phyloP scores from a whole-genome alignment of 805 yeast genomes.

The Suhomyces kilbournensis region DNA sequence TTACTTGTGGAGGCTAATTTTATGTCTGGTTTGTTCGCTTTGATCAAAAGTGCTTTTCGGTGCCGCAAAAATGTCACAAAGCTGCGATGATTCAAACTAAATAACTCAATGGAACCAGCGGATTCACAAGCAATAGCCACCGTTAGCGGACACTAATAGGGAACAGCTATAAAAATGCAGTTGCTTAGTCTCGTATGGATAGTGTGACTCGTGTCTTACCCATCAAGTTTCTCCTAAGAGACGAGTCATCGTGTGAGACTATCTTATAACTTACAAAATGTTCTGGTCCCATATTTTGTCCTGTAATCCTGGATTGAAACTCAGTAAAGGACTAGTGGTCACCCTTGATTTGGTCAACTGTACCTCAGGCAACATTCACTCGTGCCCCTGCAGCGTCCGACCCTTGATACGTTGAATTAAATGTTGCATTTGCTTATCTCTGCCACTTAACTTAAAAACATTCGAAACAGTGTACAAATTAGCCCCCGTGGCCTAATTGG shows the following conservation, averaged over 20 bases:
- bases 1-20: not conserved
- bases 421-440: too few relatives aligned
- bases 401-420: too few relatives aligned
- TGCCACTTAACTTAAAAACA: not conserved
- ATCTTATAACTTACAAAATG: not conserved
- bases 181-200: not conserved
- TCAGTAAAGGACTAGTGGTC: not conserved
- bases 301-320: not conserved
- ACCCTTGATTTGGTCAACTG: not conserved
- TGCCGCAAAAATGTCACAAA: not conserved
- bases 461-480: not conserved
- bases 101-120: not conserved
- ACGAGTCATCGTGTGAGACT: not conserved
- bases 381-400: not conserved
- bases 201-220: not conserved
- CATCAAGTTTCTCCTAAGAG: not conserved
- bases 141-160: not conserved
- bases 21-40: not conserved
- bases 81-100: not conserved
- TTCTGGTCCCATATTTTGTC: not conserved
- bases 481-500: conserved; percentile 74
- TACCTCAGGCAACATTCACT: not conserved
- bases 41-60: not conserved
- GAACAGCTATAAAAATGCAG: not conserved
- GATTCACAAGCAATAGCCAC: too few relatives aligned